Percentiles rank a stretch among this genome's conserved stretches.
These are phyloP conservation scores for Crucihimalaya himalaica DNA, from an alignment of 345 rosid genomes.

Conservation along the genomic window DNA sequence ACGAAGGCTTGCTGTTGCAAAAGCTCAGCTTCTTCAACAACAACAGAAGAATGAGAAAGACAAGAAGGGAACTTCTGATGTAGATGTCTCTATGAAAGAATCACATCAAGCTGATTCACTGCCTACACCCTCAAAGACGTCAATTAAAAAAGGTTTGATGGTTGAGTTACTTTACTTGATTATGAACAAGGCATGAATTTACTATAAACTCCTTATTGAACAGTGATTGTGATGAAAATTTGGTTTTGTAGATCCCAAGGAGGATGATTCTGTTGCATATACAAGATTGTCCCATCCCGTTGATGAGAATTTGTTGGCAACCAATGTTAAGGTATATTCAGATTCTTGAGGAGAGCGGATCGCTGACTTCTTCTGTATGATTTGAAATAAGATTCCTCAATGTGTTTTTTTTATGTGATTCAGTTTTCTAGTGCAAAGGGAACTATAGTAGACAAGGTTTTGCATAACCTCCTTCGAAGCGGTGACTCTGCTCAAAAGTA, in stretches of 20 bases:
- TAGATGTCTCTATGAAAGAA: slow-evolving; percentile 26
- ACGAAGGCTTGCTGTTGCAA: slow-evolving; percentile 55
- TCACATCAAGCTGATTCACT: slow-evolving; percentile 30
- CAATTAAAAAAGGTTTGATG: slow-evolving; percentile 44
- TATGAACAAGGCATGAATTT: not conserved
- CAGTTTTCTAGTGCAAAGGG: slow-evolving; percentile 61
- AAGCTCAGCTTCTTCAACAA: slow-evolving; percentile 59
- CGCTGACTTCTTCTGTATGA: slow-evolving; percentile 14
- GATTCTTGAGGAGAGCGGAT: not conserved
- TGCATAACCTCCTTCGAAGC: slow-evolving; percentile 71
- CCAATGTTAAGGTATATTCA: slow-evolving; percentile 50
- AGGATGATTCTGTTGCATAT: slow-evolving; percentile 49
- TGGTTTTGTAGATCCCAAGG: slow-evolving; percentile 51
- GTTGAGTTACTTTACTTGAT: not conserved
- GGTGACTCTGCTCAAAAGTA: slow-evolving; percentile 89
- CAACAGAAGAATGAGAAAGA: slow-evolving; percentile 46
- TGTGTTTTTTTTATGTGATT: slow-evolving; percentile 14
- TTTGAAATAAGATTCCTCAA: not conserved
- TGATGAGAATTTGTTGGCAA: slow-evolving; percentile 59
- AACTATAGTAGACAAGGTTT: slow-evolving; percentile 55
- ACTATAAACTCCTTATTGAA: not conserved
- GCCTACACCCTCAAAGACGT: slow-evolving; percentile 24
- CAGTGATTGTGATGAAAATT: not conserved
- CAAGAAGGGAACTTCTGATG: slow-evolving; percentile 21
- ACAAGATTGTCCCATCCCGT: slow-evolving; percentile 50